Evolutionary conservation across 2,329 filamentous ascomycete genomes (phyloP).

Genomic region (Alternaria viburni): DNA sequence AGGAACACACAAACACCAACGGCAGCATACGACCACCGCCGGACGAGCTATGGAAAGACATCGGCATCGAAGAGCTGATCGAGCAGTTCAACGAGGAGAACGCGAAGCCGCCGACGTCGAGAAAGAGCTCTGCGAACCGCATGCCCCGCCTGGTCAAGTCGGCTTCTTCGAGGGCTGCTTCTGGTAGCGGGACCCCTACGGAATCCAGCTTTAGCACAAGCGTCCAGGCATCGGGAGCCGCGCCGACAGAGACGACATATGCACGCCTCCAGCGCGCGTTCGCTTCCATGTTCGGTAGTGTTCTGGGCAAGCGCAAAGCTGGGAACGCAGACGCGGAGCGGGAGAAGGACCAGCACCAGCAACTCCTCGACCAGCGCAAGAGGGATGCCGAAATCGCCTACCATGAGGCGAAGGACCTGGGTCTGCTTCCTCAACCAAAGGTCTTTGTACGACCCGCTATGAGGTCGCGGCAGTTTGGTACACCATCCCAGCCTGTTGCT

Average conservation of each 20-base stretch:
- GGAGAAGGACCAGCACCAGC: slow-evolving; percentile 16
- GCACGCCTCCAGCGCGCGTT: slow-evolving; percentile 38
- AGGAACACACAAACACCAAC: slow-evolving; percentile 40
- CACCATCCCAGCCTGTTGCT: neutral
- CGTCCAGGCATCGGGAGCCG: slow-evolving; percentile 6
- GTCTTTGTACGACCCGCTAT: slow-evolving; percentile 37
- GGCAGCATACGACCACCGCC: slow-evolving; percentile 40
- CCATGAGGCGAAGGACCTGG: slow-evolving; percentile 38
- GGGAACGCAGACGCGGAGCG: slow-evolving; percentile 28
- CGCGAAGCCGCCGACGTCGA: slow-evolving; percentile 18
- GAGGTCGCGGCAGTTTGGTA: slow-evolving; percentile 15
- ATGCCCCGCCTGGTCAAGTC: neutral
- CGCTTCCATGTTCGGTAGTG: slow-evolving; percentile 30
- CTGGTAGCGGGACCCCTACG: slow-evolving; percentile 3
- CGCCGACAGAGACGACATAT: slow-evolving; percentile 29
- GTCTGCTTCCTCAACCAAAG: slow-evolving; percentile 43
- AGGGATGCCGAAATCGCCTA: slow-evolving; percentile 41
- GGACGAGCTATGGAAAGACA: slow-evolving; percentile 36
- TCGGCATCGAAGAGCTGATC: slow-evolving; percentile 32
- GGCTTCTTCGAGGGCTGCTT: neutral
- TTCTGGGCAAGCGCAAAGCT: slow-evolving; percentile 43
- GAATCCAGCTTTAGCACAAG: slow-evolving; percentile 3
- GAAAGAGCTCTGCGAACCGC: slow-evolving; percentile 9
- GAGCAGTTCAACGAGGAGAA: slow-evolving; percentile 35
- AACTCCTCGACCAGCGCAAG: slow-evolving; percentile 33